phyloP scores from a whole-genome alignment of 2,329 filamentous ascomycete genomes.

The Monilinia fructicola region DNA sequence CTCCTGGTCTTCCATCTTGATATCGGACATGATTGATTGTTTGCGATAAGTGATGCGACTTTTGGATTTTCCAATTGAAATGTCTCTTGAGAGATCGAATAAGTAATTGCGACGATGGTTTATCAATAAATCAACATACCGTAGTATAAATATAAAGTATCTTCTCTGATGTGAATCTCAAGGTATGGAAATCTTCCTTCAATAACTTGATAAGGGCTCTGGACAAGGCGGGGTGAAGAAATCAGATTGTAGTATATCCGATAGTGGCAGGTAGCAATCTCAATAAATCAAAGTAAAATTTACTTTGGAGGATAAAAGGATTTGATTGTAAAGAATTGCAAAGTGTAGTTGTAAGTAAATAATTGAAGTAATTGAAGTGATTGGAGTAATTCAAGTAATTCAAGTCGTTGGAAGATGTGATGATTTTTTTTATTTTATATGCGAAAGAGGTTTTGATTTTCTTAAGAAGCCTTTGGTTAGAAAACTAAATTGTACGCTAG shows the following conservation, averaged over 20 bases:
- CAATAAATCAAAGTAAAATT: no score
- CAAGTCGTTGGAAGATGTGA: no score
- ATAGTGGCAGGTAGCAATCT: neutral
- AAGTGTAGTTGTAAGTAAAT: neutral
- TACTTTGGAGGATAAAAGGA: no score
- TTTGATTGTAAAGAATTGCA: neutral
- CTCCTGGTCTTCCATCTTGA: constrained; percentile 24
- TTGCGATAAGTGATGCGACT: constrained; percentile 4
- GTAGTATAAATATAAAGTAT: neutral
- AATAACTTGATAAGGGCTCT: constrained; percentile 22
- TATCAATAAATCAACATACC: neutral
- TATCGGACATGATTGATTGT: constrained; percentile 22
- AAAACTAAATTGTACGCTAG: constrained; percentile 7
- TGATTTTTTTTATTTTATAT: no score
- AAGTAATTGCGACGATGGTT: constrained; percentile 14
- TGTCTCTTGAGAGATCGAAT: neutral
- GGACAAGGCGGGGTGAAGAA: constrained; percentile 35
- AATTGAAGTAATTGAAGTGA: neutral
- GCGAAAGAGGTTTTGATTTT: no score
- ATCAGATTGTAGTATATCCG: constrained; percentile 8
- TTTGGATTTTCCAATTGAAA: neutral
- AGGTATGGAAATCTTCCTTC: constrained; percentile 22
- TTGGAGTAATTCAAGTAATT: neutral
- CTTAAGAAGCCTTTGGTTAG: neutral
- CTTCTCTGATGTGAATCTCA: neutral